Percentiles rank a stretch among this genome's conserved stretches.
Conservation (phyloP, 371 early-diverging fungal genomes). For the Sanchytrium tribonematis region DNA sequence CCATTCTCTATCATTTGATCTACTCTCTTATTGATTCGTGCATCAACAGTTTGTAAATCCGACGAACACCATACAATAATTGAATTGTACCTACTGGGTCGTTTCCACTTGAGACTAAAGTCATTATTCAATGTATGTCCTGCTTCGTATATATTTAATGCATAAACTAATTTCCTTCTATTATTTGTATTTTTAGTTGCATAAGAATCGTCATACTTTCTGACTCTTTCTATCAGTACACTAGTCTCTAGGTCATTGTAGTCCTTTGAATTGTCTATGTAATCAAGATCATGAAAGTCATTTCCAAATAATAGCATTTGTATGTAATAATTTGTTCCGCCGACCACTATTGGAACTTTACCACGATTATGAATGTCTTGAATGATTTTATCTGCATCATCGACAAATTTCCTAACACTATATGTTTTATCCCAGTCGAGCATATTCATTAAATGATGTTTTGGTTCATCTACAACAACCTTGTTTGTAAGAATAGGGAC, state of each 20-base stretch:
- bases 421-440: conserved; percentile 5
- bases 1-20: background rate
- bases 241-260: background rate
- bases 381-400: conserved; percentile 22
- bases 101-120: background rate
- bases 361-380: conserved; percentile 30
- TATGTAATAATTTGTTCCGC: conserved; percentile 85
- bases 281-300: background rate
- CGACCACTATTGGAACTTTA: conserved; percentile 57
- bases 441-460: conserved; percentile 65
- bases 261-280: background rate
- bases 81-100: background rate
- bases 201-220: background rate
- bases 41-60: background rate
- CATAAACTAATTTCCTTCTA: background rate
- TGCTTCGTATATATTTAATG: background rate
- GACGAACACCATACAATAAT: background rate
- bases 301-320: conserved; percentile 51
- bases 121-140: background rate
- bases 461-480: conserved; percentile 36
- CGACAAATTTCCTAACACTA: background rate
- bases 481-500: conserved; percentile 79
- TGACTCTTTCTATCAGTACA: background rate
- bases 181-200: background rate
- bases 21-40: background rate